These are phyloP conservation scores for Oropetium thomaeum DNA, from an alignment of 176 grass and related monocot species.

Conservation along the genomic window DNA sequence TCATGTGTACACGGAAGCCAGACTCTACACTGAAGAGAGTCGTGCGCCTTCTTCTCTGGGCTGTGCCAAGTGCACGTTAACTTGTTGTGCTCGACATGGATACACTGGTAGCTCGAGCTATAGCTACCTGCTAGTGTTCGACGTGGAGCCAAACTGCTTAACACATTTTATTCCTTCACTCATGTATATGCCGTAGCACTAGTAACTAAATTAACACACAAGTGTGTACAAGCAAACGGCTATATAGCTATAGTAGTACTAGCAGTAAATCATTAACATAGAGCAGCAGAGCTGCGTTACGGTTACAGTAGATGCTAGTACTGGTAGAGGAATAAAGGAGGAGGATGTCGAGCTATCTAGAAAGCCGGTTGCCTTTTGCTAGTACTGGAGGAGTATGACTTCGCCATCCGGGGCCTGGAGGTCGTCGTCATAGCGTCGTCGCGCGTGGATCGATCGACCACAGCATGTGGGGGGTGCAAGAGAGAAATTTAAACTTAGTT, in stretches of 20 bases:
- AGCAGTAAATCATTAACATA: neutral
- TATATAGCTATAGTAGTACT: neutral
- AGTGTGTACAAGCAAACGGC: neutral
- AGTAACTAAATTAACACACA: neutral
- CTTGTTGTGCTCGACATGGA: conserved; percentile 8
- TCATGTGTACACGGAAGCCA: neutral
- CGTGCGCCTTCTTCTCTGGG: neutral
- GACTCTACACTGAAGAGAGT: neutral
- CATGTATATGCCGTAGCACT: too few relatives aligned
- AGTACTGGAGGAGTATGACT: neutral
- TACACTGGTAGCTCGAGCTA: neutral
- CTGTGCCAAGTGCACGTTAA: conserved; percentile 8
- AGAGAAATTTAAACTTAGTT: neutral
- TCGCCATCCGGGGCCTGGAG: neutral
- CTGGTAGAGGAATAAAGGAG: neutral
- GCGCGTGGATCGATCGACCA: neutral
- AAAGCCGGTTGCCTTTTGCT: conserved; percentile 4
- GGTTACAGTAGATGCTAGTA: neutral
- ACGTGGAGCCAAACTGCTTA: conserved; percentile 6
- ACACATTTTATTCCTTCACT: neutral
- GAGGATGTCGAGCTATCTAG: neutral
- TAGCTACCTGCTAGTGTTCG: neutral
- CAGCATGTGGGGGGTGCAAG: conserved; percentile 16
- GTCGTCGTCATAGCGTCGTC: too few relatives aligned
- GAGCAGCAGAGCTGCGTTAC: neutral